phyloP scores from a whole-genome alignment of 2,329 filamentous ascomycete genomes.

The Talaromyces sp. region DNA sequence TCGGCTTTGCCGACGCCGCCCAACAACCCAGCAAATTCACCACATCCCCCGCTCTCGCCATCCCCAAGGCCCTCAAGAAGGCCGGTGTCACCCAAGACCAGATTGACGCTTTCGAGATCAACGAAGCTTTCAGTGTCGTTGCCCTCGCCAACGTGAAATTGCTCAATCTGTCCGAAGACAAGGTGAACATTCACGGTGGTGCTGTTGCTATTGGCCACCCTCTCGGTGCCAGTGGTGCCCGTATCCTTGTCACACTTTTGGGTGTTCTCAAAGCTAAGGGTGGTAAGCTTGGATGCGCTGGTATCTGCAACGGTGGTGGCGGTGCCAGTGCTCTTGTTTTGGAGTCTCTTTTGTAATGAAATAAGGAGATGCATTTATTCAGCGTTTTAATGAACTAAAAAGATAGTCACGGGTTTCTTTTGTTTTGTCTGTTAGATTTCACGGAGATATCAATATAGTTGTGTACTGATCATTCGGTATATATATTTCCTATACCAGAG shows the following conservation, averaged over 20 bases:
- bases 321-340: conserved; percentile 92
- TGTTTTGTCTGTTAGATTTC: neutral
- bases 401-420: neutral
- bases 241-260: conserved; percentile 86
- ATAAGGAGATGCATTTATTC: neutral
- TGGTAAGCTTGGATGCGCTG: conserved; percentile 88
- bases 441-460: neutral
- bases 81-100: conserved; percentile 74
- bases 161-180: conserved; percentile 72
- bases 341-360: conserved; percentile 56
- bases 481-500: neutral
- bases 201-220: conserved; percentile 93
- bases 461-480: neutral
- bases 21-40: conserved; percentile 94
- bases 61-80: conserved; percentile 96
- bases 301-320: conserved; percentile 97
- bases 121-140: conserved; percentile 97
- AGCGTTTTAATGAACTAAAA: conserved; percentile 3
- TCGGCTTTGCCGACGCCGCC: conserved; percentile 94
- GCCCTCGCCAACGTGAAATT: conserved; percentile 95
- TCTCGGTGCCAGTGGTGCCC: conserved; percentile 85
- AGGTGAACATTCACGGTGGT: conserved; percentile 93
- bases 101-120: conserved; percentile 96
- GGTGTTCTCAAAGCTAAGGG: conserved; percentile 87
- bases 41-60: conserved; percentile 85